These are phyloP conservation scores for Thamnidium elegans DNA, from an alignment of 192 early-diverging fungal genomes.

Conservation along the genomic window DNA sequence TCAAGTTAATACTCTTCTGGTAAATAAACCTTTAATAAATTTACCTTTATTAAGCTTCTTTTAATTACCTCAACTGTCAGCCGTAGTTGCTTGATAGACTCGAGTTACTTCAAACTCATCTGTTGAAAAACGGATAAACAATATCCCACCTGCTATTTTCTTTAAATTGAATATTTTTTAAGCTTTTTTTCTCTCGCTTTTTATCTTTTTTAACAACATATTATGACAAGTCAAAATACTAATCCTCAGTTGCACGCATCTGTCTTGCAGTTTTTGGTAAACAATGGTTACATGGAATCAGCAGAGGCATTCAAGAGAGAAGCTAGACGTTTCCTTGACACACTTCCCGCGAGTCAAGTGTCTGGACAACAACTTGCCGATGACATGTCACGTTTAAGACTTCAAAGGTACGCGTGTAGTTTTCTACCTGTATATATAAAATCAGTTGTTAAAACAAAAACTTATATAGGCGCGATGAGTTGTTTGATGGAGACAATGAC, in stretches of 20 bases:
- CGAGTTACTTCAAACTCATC: too few species aligned
- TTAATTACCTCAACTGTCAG: too few species aligned
- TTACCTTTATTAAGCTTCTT: too few species aligned
- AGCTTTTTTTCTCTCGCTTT: too few species aligned
- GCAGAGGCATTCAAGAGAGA: constrained; percentile 45
- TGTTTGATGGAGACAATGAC: constrained; percentile 28
- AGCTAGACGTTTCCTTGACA: constrained; percentile 33
- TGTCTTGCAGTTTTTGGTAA: constrained; percentile 43
- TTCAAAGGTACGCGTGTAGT: neutral
- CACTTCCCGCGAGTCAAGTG: neutral
- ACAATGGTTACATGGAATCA: constrained; percentile 38
- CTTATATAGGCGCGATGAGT: neutral
- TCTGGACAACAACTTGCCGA: neutral
- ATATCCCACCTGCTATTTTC: too few species aligned
- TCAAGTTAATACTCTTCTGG: too few species aligned
- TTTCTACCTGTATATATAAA: neutral
- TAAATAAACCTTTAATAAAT: too few species aligned
- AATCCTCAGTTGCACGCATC: constrained; percentile 7
- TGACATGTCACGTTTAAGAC: neutral
- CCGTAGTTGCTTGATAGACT: too few species aligned
- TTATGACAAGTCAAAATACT: too few species aligned
- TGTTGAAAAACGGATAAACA: too few species aligned
- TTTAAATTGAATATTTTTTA: too few species aligned
- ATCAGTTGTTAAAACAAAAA: neutral
- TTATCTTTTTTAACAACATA: too few species aligned